Percentiles rank a stretch among this genome's conserved stretches.
Conservation (phyloP, 2,329 filamentous ascomycete species). For the Tolypocladium tropicale region DNA sequence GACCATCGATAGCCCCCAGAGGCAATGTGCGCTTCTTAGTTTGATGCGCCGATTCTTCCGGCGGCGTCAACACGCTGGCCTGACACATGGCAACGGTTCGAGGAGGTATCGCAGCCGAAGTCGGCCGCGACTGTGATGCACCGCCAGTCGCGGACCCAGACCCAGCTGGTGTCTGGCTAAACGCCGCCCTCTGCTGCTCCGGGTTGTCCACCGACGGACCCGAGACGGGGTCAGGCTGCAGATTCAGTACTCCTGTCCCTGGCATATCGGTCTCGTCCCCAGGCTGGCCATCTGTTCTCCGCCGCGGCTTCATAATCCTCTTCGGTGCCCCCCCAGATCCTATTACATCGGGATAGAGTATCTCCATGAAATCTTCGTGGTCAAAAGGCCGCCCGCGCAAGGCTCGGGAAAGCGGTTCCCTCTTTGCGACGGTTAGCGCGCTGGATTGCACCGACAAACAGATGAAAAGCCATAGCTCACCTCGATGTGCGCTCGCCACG, state of each 20-base stretch:
- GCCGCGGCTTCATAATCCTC: slow-evolving; percentile 44
- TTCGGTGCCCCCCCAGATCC: slow-evolving; percentile 50
- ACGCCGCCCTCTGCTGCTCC: slow-evolving; percentile 13
- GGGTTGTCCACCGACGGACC: slow-evolving; percentile 14
- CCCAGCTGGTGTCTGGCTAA: slow-evolving; percentile 17
- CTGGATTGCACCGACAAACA: background rate
- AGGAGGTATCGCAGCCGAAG: slow-evolving; percentile 24
- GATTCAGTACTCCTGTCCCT: slow-evolving; percentile 35
- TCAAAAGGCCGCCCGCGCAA: slow-evolving; percentile 48
- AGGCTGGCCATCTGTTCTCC: slow-evolving; percentile 35
- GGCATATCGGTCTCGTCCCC: slow-evolving; percentile 37
- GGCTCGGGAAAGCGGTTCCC: slow-evolving; percentile 47
- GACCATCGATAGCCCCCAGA: slow-evolving; percentile 4
- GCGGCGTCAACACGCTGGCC: slow-evolving; percentile 41
- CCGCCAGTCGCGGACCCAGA: slow-evolving; percentile 12
- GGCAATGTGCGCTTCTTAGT: slow-evolving; percentile 31
- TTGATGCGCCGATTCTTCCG: slow-evolving; percentile 37
- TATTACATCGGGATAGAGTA: slow-evolving; percentile 49
- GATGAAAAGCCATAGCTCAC: slow-evolving; percentile 22
- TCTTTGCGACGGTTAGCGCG: slow-evolving; percentile 25
- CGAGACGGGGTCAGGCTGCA: slow-evolving; percentile 25
- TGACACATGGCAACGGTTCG: slow-evolving; percentile 25
- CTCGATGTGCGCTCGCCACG: slow-evolving; percentile 47
- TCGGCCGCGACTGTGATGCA: slow-evolving; percentile 15
- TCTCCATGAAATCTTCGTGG: slow-evolving; percentile 50